Evolutionary conservation across 2,329 filamentous ascomycete species (phyloP).

Genomic region (Elsinoe australis): DNA sequence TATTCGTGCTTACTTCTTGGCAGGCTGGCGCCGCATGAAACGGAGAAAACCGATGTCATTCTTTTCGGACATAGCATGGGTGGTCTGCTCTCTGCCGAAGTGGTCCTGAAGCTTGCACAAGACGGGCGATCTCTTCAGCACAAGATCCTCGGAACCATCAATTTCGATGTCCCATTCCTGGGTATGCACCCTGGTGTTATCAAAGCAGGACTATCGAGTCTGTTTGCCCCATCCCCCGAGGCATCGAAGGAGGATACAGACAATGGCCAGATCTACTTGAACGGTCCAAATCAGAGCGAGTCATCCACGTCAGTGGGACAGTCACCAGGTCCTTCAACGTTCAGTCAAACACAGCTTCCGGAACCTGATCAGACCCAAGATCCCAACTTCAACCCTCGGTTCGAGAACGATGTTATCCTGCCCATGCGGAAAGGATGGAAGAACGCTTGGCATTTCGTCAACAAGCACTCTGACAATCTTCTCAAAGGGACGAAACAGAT

Average conservation of each 20-base stretch:
- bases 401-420: constrained; percentile 64
- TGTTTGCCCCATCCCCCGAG: constrained; percentile 53
- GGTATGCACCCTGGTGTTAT: constrained; percentile 86
- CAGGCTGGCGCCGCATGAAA: constrained; percentile 69
- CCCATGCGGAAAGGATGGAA: constrained; percentile 62
- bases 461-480: constrained; percentile 70
- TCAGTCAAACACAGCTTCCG: not conserved
- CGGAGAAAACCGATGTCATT: constrained; percentile 65
- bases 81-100: constrained; percentile 72
- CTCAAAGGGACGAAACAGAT: constrained; percentile 63
- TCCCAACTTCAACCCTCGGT: constrained; percentile 68
- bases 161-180: constrained; percentile 78
- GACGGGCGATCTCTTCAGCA: constrained; percentile 51
- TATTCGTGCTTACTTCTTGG: no score
- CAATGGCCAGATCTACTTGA: constrained; percentile 2
- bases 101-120: constrained; percentile 52
- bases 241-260: constrained; percentile 23
- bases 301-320: not conserved
- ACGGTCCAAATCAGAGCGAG: not conserved
- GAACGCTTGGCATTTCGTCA: constrained; percentile 64
- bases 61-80: constrained; percentile 87
- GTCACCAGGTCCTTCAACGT: not conserved
- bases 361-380: constrained; percentile 34
- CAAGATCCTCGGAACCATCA: constrained; percentile 69
- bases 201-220: constrained; percentile 68